Base-by-base conservation (phyloP, 2,329 filamentous ascomycete genomes). In the Hypoxylon rubiginosum region DNA sequence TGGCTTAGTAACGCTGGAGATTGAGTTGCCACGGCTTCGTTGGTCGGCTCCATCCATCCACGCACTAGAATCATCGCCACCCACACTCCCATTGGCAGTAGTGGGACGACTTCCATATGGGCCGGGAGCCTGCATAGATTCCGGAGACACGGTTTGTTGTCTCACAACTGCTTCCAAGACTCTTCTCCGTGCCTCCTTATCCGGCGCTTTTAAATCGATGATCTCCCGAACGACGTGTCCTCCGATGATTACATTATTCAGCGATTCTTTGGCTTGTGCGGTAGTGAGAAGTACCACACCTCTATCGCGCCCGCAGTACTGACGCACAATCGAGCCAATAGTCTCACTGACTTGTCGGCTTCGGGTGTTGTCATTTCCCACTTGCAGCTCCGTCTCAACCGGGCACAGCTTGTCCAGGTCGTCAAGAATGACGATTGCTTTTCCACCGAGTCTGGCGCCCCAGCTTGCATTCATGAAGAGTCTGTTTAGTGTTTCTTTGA, bases 201-300 rank as follows among this genome's bases (percentile, higher is more conserved):
- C 92, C 0, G 96, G 96, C 0, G 96, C 94, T 75, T 95, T 96
- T 59, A 99, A 82, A 48, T 91, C 90, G 32, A 98, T 83, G 67
- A 97, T 97, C 76, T 99, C 96, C 52, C 94, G 90, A 39, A 97
- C 92, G 34, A 98, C 90, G 78, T 98, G 95, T 0, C 94, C 93
- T 21, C 95, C 93, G 62, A 98, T 89, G 56, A 99, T 88, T 15
- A 97, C 89, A 71, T 92, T 94, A 78, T 99, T 96, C 53, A 99
- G 82, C 0, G 93, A 91, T 69, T 99, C 96, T 76, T 99, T 99
- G 17, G 91, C 91, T 78, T 97, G 94, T 0, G 95, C 94, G 19
- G 95, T 98, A 3, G 93, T 94, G 9, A 99, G 84, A 56, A 99
- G 80, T 4, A 97, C 92, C 13, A 99, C 92, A 1, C 91, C 90